phyloP scores from a whole-genome alignment of 306 rosid genomes.

The Sicyos baderoa region DNA sequence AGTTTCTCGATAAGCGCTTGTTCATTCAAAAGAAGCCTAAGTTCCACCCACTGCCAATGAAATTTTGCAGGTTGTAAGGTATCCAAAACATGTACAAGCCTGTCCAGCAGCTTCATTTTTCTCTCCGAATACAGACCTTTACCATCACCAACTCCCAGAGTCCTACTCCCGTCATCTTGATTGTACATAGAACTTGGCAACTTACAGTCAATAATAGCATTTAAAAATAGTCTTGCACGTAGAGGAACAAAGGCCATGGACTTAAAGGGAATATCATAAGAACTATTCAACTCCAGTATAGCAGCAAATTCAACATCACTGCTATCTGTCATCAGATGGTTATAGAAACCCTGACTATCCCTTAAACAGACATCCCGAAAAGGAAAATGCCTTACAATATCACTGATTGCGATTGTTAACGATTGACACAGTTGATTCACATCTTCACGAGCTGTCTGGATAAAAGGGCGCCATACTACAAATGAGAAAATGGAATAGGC shows the following conservation, averaged over 20 bases:
- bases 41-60: constrained; percentile 99
- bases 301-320: constrained; percentile 80
- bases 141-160: constrained; percentile 51
- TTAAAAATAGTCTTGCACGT: constrained; percentile 80
- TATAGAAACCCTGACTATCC: constrained; percentile 77
- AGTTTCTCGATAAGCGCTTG: constrained; percentile 79
- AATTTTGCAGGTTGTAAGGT: constrained; percentile 88
- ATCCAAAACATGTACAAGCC: constrained; percentile 72
- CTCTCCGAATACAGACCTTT: constrained; percentile 39
- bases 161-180: constrained; percentile 42
- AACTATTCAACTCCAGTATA: constrained; percentile 52
- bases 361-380: constrained; percentile 87
- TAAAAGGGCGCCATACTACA: constrained; percentile 63
- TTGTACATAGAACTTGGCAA: constrained; percentile 40
- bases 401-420: constrained; percentile 51
- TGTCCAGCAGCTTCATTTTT: constrained; percentile 65
- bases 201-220: constrained; percentile 79
- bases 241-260: constrained; percentile 88
- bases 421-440: constrained; percentile 66
- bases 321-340: constrained; percentile 60
- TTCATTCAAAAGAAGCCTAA: constrained; percentile 86
- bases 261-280: constrained; percentile 50
- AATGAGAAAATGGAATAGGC: constrained; percentile 86
- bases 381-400: constrained; percentile 75
- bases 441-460: constrained; percentile 67